Base-by-base conservation (phyloP, 2,329 filamentous ascomycete genomes). In the Huntiella moniliformis region DNA sequence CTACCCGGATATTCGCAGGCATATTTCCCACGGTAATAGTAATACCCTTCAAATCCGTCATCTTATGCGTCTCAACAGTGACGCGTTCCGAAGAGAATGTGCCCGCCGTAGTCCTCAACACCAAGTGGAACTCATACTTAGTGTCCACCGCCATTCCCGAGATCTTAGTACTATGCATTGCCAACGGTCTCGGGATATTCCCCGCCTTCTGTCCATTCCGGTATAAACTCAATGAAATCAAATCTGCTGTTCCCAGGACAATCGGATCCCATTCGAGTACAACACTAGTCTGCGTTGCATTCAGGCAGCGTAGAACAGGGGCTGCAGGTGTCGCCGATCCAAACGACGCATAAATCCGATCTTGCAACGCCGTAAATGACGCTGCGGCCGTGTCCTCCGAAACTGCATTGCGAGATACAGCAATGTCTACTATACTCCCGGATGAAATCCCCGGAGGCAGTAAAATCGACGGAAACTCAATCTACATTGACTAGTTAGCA, bases 211-310 rank as follows among this genome's bases (percentile, higher is more conserved):
- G 86, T 55, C 85, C 86, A 67, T 98, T 98, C 60, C 91, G 82
- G 64, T 91, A 96, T 44, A 98, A 71, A 48, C 82, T 85, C 45
- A 98, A 73, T 42, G 82, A 88, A 56, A 91, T 79, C 51, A 96
- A 72, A 58, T 91, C 85, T 52, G 91, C 86, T 4, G 88, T 96
- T 16, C 87, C 91, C 42, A 95, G 77, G 56, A 88, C 74, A 57
- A 98, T 82, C 32, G 88, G 85, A 53, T 96, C 91, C 91, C 91
- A 98, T 65, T 96, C 91, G 44, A 98, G 81, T 34, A 98, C 91
- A 39, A 96, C 81, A 22, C 84, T 92, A n/a, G 91, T 98, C 64
- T 98, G 91, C 1, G 91, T 98, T 46, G 88, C 87, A 70, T 96
- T 98, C 63, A 86, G 82, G 63, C 91, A 92, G 57, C 86, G 83